Conservation (phyloP, 768 basidiomycete species). For the Trametes villosa region DNA sequence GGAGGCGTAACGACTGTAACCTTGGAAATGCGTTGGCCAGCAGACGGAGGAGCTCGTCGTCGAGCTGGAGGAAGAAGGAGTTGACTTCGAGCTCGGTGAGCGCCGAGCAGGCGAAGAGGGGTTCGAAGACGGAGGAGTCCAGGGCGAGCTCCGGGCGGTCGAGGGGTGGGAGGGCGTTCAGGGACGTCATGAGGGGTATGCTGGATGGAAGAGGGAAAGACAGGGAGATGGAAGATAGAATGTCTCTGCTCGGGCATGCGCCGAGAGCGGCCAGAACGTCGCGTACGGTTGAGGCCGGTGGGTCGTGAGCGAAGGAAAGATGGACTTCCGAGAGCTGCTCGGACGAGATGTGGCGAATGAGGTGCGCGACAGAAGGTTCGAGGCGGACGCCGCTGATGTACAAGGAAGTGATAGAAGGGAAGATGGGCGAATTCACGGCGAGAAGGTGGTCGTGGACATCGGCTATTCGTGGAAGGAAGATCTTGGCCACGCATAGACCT, state of each 20-base stretch:
- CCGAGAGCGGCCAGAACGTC: slow-evolving; percentile 9
- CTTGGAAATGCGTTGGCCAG: slow-evolving; percentile 21
- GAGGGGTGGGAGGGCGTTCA: slow-evolving; percentile 15
- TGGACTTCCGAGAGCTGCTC: slow-evolving; percentile 13
- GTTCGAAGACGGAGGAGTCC: slow-evolving; percentile 2
- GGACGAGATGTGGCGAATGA: slow-evolving; percentile 15
- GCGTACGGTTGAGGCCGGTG: not conserved
- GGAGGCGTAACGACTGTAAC: slow-evolving; percentile 21
- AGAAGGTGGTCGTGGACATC: slow-evolving; percentile 10
- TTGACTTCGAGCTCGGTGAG: slow-evolving; percentile 22
- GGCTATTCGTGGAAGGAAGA: slow-evolving; percentile 11
- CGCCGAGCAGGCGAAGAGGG: slow-evolving; percentile 10
- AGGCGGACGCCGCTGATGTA: slow-evolving; percentile 12
- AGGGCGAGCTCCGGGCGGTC: slow-evolving; percentile 10
- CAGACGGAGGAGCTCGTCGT: slow-evolving; percentile 16
- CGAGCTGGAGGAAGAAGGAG: slow-evolving; percentile 20
- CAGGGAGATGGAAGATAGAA: slow-evolving; percentile 3
- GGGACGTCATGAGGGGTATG: slow-evolving; percentile 21
- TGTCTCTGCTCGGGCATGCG: slow-evolving; percentile 1
- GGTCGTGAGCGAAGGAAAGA: slow-evolving; percentile 17
- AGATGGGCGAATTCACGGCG: not conserved
- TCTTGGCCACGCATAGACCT: slow-evolving; percentile 12
- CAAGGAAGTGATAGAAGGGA: slow-evolving; percentile 7
- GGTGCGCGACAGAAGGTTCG: slow-evolving; percentile 2
- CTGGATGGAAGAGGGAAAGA: slow-evolving; percentile 19